Evolutionary conservation across 2,329 filamentous ascomycete genomes (phyloP).

Genomic region (Fusarium longipes): DNA sequence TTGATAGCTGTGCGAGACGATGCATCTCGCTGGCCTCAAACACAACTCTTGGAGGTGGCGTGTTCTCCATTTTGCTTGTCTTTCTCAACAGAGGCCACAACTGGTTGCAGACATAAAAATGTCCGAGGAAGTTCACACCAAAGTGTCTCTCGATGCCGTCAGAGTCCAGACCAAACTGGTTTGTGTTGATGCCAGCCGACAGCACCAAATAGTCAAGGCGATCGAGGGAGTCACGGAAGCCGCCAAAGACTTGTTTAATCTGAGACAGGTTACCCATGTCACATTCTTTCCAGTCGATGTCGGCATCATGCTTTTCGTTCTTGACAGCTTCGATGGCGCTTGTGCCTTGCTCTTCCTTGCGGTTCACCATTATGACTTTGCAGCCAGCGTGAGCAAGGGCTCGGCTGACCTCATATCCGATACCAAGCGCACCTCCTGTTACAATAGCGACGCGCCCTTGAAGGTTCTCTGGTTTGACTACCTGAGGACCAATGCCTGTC

Average conservation of each 20-base stretch:
- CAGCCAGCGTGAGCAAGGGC: constrained; percentile 51
- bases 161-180: constrained; percentile 51
- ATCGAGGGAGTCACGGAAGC: constrained; percentile 50
- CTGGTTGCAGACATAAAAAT: constrained; percentile 53
- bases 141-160: constrained; percentile 59
- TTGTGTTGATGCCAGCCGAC: constrained; percentile 57
- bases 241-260: constrained; percentile 47
- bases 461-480: constrained; percentile 51
- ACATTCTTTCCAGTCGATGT: constrained; percentile 54
- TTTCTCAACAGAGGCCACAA: constrained; percentile 57
- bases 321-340: constrained; percentile 47
- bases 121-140: constrained; percentile 58
- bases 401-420: constrained; percentile 52
- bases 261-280: constrained; percentile 49
- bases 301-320: constrained; percentile 39
- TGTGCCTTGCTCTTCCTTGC: constrained; percentile 49
- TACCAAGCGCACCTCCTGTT: constrained; percentile 54
- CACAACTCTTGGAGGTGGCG: constrained; percentile 54
- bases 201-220: constrained; percentile 57
- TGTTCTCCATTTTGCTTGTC: constrained; percentile 52
- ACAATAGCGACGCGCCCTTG: constrained; percentile 53
- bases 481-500: constrained; percentile 49
- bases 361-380: constrained; percentile 53
- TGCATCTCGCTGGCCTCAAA: constrained; percentile 57
- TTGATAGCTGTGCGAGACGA: constrained; percentile 49